Conservation (phyloP, 1,139 yeast genomes). For the Debaryomyces psychrophilus region DNA sequence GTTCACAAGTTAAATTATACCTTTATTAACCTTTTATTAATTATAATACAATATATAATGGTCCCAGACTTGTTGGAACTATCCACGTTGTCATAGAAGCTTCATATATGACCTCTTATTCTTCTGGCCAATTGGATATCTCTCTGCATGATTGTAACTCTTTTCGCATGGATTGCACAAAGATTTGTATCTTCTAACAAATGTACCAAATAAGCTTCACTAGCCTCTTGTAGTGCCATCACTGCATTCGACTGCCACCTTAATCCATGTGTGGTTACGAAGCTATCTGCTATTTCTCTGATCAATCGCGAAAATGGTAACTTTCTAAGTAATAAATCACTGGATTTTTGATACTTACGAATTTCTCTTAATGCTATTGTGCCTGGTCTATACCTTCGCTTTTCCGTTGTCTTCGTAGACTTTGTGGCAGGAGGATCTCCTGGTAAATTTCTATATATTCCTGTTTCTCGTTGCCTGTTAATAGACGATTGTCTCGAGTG, state of each 20-base stretch:
- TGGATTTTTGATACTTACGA: constrained; percentile 72
- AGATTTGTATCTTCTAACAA: constrained; percentile 87
- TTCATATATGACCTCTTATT: constrained; percentile 62
- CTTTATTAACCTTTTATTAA: background rate
- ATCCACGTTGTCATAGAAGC: background rate
- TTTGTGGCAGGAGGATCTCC: constrained; percentile 47
- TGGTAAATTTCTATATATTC: constrained; percentile 53
- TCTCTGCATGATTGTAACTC: constrained; percentile 93
- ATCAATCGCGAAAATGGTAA: constrained; percentile 90
- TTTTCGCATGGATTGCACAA: constrained; percentile 89
- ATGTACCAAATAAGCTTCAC: constrained; percentile 86
- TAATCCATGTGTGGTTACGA: constrained; percentile 58
- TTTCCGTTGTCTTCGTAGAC: constrained; percentile 26
- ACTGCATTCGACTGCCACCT: constrained; percentile 93
- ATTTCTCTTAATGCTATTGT: constrained; percentile 78
- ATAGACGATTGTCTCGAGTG: constrained; percentile 13
- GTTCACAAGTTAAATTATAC: background rate
- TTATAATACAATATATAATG: constrained; percentile 5
- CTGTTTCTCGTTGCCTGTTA: constrained; percentile 28
- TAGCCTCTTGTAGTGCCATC: constrained; percentile 88
- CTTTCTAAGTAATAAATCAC: constrained; percentile 77
- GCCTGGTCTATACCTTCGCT: constrained; percentile 70
- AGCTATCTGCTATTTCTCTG: constrained; percentile 78
- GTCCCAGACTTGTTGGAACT: background rate
- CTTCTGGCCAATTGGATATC: constrained; percentile 91